phyloP scores from a whole-genome alignment of 108 stramenopile species.

The Discostella stelligeroides region DNA sequence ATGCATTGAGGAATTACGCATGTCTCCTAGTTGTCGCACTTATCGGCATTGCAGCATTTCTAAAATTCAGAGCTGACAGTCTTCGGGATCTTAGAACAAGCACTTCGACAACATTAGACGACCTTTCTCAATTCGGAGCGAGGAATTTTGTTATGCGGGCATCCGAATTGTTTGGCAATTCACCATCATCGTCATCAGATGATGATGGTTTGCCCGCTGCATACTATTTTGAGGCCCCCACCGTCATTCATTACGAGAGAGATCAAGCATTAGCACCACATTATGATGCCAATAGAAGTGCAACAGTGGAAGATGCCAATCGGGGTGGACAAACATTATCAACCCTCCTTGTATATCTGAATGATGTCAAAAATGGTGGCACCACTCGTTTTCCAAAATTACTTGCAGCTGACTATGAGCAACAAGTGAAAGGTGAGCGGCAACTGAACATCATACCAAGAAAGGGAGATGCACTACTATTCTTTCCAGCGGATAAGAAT shows the following conservation, averaged over 20 bases:
- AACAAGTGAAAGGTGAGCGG: constrained; percentile 35
- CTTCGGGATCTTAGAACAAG: constrained; percentile 65
- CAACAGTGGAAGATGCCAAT: constrained; percentile 74
- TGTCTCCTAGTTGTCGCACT: constrained; percentile 51
- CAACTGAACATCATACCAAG: constrained; percentile 65
- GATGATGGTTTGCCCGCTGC: constrained; percentile 38
- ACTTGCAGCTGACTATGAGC: constrained; percentile 22
- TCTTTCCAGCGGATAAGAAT: constrained; percentile 78
- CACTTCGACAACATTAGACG: constrained; percentile 75
- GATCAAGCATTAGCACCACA: constrained; percentile 76
- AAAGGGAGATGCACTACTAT: constrained; percentile 74
- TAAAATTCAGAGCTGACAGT: constrained; percentile 55
- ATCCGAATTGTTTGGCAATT: constrained; percentile 51
- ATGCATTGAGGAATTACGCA: constrained; percentile 67
- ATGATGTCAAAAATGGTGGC: constrained; percentile 78
- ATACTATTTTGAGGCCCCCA: constrained; percentile 72
- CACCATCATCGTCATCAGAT: background rate
- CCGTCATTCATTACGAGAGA: constrained; percentile 73
- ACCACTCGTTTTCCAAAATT: constrained; percentile 70
- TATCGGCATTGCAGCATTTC: constrained; percentile 51
- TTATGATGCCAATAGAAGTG: constrained; percentile 80
- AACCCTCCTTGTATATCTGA: constrained; percentile 79
- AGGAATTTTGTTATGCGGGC: constrained; percentile 58
- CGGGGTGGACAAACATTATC: constrained; percentile 82
- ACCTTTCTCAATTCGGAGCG: constrained; percentile 51